Conservation (phyloP, 2,329 filamentous ascomycete genomes). For the Trichophyton rubrum region DNA sequence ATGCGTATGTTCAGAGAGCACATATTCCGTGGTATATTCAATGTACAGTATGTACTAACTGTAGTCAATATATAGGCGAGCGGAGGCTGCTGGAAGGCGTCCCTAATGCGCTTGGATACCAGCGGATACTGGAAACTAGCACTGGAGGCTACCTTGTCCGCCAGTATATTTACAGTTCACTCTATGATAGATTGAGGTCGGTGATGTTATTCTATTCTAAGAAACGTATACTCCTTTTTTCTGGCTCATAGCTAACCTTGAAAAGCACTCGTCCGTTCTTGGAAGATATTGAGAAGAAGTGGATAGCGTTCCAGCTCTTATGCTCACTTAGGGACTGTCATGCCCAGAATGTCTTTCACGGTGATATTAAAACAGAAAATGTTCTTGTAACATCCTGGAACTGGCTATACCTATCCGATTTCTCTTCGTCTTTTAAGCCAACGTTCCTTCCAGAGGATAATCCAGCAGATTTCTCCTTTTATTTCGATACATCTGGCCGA, state of each 20-base stretch:
- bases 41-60: background rate
- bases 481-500: constrained; percentile 84
- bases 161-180: constrained; percentile 89
- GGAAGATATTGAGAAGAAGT: constrained; percentile 97
- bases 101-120: constrained; percentile 81
- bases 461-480: constrained; percentile 93
- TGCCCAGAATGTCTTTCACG: constrained; percentile 77
- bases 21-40: background rate
- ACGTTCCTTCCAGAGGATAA: constrained; percentile 91
- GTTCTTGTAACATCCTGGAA: constrained; percentile 97
- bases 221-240: background rate
- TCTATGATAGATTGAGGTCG: constrained; percentile 78
- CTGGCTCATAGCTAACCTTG: constrained; percentile 17
- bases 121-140: constrained; percentile 81
- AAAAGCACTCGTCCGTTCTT: constrained; percentile 82
- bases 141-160: constrained; percentile 86
- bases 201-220: background rate
- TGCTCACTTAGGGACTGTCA: constrained; percentile 90
- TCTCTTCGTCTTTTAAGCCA: constrained; percentile 90
- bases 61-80: constrained; percentile 47
- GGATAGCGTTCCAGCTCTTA: constrained; percentile 89
- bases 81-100: constrained; percentile 66
- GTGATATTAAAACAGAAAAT: constrained; percentile 98
- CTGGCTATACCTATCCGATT: constrained; percentile 97
- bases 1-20: constrained; percentile 44